A percentile compares a stretch with the other conserved stretches of the same genome.
Evolutionary conservation across 208 protist species (phyloP).

Genomic region (Trypanosomatidae sp.): DNA sequence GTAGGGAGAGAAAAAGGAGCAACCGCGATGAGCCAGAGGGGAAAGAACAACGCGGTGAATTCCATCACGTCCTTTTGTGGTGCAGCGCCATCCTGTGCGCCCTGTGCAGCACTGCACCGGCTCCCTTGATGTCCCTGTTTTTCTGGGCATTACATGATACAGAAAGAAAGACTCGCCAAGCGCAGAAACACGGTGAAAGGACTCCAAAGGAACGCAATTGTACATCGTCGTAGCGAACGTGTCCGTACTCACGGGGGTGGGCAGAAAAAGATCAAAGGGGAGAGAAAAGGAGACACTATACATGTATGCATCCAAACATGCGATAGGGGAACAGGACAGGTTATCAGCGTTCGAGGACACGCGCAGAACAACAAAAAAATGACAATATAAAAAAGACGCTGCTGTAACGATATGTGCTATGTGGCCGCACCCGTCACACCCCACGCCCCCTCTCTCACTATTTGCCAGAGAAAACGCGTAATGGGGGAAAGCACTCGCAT

Average conservation of each 20-base stretch:
- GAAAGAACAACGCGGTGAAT: neutral
- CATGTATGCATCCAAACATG: neutral
- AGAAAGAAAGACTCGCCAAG: neutral
- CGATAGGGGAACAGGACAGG: neutral
- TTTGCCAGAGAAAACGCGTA: neutral
- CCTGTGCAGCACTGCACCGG: neutral
- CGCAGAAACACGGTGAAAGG: neutral
- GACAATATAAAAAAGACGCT: neutral
- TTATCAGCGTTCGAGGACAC: neutral
- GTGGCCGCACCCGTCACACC: neutral
- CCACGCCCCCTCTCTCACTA: neutral
- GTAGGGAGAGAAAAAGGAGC: neutral
- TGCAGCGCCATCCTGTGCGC: neutral
- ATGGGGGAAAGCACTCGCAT: neutral
- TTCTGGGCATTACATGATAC: neutral
- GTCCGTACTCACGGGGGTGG: neutral
- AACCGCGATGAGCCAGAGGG: neutral
- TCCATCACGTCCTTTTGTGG: neutral
- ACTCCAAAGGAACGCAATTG: neutral
- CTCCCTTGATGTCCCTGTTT: neutral
- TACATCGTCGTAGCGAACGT: neutral
- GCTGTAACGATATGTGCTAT: neutral
- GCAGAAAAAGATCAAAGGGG: neutral
- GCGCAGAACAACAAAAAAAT: slow-evolving; percentile 1
- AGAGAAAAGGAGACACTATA: neutral